Percentiles rank a stretch among this genome's conserved stretches.
These are phyloP conservation scores for Coemansia sp. DNA, from an alignment of 192 early-diverging fungal genomes.

Conservation along the genomic window DNA sequence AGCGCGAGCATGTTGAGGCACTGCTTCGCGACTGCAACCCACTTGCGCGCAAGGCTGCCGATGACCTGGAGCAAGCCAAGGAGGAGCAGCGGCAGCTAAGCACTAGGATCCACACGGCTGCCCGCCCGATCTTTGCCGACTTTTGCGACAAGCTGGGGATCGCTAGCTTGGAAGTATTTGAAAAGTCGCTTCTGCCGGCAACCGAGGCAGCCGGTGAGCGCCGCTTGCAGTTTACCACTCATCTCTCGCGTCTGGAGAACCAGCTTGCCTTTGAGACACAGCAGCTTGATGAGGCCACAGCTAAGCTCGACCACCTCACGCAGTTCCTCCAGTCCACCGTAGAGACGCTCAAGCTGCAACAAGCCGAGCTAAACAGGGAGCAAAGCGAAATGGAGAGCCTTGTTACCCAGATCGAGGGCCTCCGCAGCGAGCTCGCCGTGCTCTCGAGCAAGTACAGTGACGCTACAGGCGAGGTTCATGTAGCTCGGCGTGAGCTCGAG, in stretches of 20 bases:
- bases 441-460: conserved; percentile 59
- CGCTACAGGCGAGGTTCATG: conserved; percentile 60
- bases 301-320: conserved; percentile 63
- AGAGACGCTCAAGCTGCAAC: conserved; percentile 34
- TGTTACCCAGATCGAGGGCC: conserved; percentile 39
- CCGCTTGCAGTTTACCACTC: conserved; percentile 73
- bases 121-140: conserved; percentile 72
- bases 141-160: conserved; percentile 81
- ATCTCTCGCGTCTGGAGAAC: conserved; percentile 76
- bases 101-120: conserved; percentile 55
- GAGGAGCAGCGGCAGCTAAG: conserved; percentile 47
- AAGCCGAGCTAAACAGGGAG: conserved; percentile 53
- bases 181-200: conserved; percentile 68
- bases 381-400: conserved; percentile 56
- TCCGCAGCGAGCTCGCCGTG: conserved; percentile 58
- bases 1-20: conserved; percentile 59
- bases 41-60: conserved; percentile 26
- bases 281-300: conserved; percentile 64
- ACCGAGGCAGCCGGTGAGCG: conserved; percentile 75
- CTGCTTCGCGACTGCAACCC: conserved; percentile 30
- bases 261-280: conserved; percentile 79
- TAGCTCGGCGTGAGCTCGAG: conserved; percentile 70
- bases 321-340: conserved; percentile 52
- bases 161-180: conserved; percentile 82
- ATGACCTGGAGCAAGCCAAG: conserved; percentile 53